Evolutionary conservation across 2,329 filamentous ascomycete genomes (phyloP).

Genomic region (Scedosporium minutisporum): DNA sequence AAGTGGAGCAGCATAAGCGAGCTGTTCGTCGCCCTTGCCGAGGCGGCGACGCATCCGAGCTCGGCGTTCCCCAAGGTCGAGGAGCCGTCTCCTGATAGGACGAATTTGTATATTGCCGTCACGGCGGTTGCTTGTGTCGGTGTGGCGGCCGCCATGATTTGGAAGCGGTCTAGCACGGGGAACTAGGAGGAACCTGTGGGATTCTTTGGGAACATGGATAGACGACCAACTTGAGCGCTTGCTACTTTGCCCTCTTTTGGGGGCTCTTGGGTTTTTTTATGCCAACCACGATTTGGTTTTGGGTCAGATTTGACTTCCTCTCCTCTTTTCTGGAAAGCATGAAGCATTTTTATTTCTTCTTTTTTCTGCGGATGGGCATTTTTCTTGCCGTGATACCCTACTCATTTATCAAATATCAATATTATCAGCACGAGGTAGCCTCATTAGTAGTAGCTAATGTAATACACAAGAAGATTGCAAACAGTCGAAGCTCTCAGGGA

Average conservation of each 20-base stretch:
- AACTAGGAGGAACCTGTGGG: not conserved
- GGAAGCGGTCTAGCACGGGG: conserved; percentile 37
- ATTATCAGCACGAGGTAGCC: not conserved
- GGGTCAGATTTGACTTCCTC: not conserved
- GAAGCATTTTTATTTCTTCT: not conserved
- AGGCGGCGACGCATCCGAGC: conserved; percentile 82
- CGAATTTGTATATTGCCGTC: conserved; percentile 75
- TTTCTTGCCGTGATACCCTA: conserved; percentile 13
- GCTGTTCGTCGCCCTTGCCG: conserved; percentile 83
- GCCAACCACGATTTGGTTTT: not conserved
- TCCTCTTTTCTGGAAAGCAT: not conserved
- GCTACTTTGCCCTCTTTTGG: not conserved
- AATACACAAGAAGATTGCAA: not conserved
- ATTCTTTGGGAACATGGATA: not conserved
- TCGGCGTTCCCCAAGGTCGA: conserved; percentile 83
- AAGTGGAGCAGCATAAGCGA: conserved; percentile 92
- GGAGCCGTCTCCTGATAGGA: conserved; percentile 74
- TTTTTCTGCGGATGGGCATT: conserved; percentile 3
- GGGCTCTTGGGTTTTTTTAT: conserved; percentile 2
- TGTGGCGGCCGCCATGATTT: conserved; percentile 56
- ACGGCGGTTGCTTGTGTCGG: conserved; percentile 60
- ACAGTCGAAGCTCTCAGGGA: not conserved
- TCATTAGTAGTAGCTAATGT: conserved; percentile 2
- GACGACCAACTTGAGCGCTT: not conserved
- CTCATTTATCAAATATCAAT: not conserved